These are phyloP conservation scores for Lagenaria siceraria DNA, from an alignment of 306 rosid genomes.

Conservation along the genomic window DNA sequence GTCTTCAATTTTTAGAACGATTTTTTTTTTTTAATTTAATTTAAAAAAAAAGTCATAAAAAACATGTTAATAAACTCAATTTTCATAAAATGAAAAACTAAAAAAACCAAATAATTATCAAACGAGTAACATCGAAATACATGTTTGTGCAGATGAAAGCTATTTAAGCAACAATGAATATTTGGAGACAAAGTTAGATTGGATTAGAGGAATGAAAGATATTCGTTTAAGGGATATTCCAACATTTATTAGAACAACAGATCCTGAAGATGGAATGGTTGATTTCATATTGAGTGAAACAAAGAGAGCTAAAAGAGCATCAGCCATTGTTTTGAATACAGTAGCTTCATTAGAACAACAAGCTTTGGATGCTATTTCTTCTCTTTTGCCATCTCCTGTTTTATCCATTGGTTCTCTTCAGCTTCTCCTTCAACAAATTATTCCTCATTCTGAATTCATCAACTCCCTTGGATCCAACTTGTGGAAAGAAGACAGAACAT, in stretches of 20 bases:
- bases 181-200: conserved; percentile 35
- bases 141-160: conserved; percentile 10
- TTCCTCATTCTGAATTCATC: conserved; percentile 4
- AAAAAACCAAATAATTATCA: too few species aligned
- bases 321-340: conserved; percentile 49
- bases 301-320: conserved; percentile 24
- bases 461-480: conserved; percentile 37
- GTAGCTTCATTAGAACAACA: conserved; percentile 37
- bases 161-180: conserved; percentile 39
- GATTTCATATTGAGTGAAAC: not conserved
- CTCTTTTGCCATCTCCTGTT: conserved; percentile 27
- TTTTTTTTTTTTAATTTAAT: too few species aligned
- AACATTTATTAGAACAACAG: conserved; percentile 38
- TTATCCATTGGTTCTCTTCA: conserved; percentile 55
- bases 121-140: too few species aligned
- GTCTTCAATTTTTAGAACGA: too few species aligned
- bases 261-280: conserved; percentile 30
- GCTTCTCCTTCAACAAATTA: conserved; percentile 16
- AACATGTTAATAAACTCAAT: too few species aligned
- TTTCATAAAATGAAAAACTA: too few species aligned
- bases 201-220: conserved; percentile 49
- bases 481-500: conserved; percentile 49
- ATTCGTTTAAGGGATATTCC: conserved; percentile 44
- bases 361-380: conserved; percentile 18
- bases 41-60: too few species aligned